A percentile compares a stretch with the other conserved stretches of the same genome.
Conservation (phyloP, 352 stramenopile genomes). For the Globisporangium carolinianum region DNA sequence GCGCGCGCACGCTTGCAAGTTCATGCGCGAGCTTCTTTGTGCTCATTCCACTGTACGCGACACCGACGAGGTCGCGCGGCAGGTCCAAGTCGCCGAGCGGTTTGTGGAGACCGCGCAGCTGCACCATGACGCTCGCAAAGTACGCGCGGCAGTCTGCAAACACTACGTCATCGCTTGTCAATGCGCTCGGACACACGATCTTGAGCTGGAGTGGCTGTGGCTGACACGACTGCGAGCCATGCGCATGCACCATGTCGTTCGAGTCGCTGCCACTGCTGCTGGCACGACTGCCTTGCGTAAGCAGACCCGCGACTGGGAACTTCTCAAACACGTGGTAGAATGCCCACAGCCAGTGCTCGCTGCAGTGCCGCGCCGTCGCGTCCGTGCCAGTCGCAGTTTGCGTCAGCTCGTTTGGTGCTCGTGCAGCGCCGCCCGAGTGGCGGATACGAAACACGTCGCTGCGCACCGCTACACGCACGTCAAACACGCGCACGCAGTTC, state of each 20-base stretch:
- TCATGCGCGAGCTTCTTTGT: conserved; percentile 8
- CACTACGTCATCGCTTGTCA: conserved; percentile 1
- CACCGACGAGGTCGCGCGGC: conserved; percentile 1
- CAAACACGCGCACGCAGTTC: conserved; percentile 12
- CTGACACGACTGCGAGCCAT: not conserved
- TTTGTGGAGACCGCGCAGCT: conserved; percentile 55
- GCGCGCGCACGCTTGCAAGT: conserved; percentile 9
- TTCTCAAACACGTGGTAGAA: conserved; percentile 54
- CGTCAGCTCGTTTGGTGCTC: not conserved
- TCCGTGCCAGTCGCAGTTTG: not conserved
- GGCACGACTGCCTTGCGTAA: not conserved
- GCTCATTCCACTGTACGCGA: not conserved
- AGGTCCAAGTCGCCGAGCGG: conserved; percentile 33
- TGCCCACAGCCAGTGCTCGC: conserved; percentile 18
- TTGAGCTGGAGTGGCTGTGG: conserved; percentile 15
- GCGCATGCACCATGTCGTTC: not conserved
- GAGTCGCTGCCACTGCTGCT: not conserved
- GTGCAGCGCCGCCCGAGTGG: conserved; percentile 9
- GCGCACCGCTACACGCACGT: conserved; percentile 28
- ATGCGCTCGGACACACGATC: conserved; percentile 13
- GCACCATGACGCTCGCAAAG: conserved; percentile 34
- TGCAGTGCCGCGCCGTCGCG: conserved; percentile 4
- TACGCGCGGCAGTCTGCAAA: conserved; percentile 9
- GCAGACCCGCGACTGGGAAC: conserved; percentile 30
- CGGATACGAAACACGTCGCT: conserved; percentile 53